These are phyloP conservation scores for Dianthus caryophyllus DNA, from an alignment of 148 eudicot species.

Conservation along the genomic window DNA sequence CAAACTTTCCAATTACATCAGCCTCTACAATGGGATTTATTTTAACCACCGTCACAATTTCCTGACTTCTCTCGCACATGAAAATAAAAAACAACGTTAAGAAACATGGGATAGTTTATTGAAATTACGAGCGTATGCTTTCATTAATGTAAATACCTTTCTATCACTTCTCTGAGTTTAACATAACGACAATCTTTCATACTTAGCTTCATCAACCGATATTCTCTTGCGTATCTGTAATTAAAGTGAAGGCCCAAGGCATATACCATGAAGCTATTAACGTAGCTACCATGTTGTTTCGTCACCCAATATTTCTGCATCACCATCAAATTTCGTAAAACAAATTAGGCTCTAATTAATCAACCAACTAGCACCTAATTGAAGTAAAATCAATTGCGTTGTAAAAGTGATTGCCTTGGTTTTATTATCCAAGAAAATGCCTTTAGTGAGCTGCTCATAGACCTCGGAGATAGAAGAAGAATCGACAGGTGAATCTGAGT, in stretches of 20 bases:
- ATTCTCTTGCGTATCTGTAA: neutral
- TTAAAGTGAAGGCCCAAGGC: neutral
- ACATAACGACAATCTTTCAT: neutral
- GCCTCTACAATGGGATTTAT: constrained; percentile 20
- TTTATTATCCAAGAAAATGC: neutral
- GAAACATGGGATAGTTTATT: neutral
- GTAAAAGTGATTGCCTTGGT: constrained; percentile 14
- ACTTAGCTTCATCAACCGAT: no score
- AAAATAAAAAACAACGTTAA: neutral
- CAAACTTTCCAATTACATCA: constrained; percentile 43
- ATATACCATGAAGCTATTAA: constrained; percentile 21
- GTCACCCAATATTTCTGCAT: constrained; percentile 24
- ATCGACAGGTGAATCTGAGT: constrained; percentile 13
- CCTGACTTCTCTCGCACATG: neutral
- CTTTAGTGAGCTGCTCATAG: constrained; percentile 1
- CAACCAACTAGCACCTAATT: neutral
- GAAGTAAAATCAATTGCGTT: neutral
- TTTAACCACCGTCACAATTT: constrained; percentile 39
- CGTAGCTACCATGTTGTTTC: constrained; percentile 1
- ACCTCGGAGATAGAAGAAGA: neutral
- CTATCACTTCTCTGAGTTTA: neutral
- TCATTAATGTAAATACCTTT: constrained; percentile 9
- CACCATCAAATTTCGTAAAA: neutral
- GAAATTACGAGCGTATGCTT: neutral
- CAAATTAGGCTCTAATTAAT: neutral